Conservation (phyloP, 1,139 yeast genomes). For the Yamadazyma diospyri region DNA sequence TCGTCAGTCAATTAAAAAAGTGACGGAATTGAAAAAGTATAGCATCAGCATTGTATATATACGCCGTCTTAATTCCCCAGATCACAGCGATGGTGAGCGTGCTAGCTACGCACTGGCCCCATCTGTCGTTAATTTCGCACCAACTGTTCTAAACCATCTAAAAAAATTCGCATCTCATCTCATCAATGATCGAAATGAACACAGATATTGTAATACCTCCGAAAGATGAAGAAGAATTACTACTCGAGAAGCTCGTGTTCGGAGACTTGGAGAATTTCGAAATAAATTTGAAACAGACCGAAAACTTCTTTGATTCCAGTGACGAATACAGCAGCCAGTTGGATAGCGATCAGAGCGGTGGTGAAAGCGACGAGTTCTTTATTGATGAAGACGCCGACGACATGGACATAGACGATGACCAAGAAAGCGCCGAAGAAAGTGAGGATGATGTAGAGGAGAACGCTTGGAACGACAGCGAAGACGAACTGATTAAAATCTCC, state of each 20-base stretch:
- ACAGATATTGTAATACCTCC: slow-evolving; percentile 42
- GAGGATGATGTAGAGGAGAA: slow-evolving; percentile 23
- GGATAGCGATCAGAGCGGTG: slow-evolving; percentile 18
- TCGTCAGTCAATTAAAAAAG: slow-evolving; percentile 37
- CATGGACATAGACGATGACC: slow-evolving; percentile 55
- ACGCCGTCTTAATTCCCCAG: too few species aligned
- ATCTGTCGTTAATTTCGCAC: too few species aligned
- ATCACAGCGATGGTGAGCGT: too few species aligned
- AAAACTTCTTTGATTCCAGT: slow-evolving; percentile 50
- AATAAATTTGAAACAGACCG: slow-evolving; percentile 55
- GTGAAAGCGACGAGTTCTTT: slow-evolving; percentile 33
- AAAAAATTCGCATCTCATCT: slow-evolving; percentile 10
- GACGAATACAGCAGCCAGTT: slow-evolving; percentile 13
- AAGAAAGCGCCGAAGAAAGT: slow-evolving; percentile 16
- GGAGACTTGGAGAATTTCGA: slow-evolving; percentile 86
- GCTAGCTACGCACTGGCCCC: too few species aligned
- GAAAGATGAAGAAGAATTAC: slow-evolving; percentile 79
- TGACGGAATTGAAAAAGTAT: not conserved
- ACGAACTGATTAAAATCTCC: slow-evolving; percentile 66
- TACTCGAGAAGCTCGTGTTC: slow-evolving; percentile 79
- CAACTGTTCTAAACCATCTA: too few species aligned
- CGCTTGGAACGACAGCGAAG: slow-evolving; percentile 94
- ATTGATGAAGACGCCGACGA: slow-evolving; percentile 43
- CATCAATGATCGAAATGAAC: slow-evolving; percentile 12
- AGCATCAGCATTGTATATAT: not conserved